Percentiles rank a stretch among this genome's conserved stretches.
These are phyloP conservation scores for Basipetospora sp. DNA, from an alignment of 2,329 filamentous ascomycete species.

Conservation along the genomic window DNA sequence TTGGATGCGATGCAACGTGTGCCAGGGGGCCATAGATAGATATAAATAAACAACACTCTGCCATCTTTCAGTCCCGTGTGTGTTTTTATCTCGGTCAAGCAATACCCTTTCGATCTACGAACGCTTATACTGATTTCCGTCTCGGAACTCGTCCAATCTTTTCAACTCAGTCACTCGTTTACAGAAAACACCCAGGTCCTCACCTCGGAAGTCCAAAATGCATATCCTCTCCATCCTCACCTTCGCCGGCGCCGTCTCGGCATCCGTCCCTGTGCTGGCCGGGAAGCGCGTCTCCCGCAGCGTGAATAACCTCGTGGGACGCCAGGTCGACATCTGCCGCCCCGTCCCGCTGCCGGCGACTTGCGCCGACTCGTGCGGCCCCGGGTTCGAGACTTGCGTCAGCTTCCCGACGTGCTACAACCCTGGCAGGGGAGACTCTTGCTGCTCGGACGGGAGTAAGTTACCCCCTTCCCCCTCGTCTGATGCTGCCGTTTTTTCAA, in stretches of 20 bases:
- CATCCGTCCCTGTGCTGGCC: background rate
- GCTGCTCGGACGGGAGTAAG: slow-evolving; percentile 7
- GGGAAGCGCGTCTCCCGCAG: background rate
- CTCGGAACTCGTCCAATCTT: too few species aligned
- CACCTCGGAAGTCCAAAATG: background rate
- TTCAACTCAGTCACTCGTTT: too few species aligned
- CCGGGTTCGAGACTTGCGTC: slow-evolving; percentile 3
- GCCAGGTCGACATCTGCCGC: background rate
- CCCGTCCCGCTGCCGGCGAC: slow-evolving; percentile 2
- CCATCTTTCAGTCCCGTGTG: too few species aligned
- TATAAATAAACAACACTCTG: too few species aligned
- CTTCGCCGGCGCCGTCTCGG: slow-evolving; percentile 1
- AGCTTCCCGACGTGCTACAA: slow-evolving; percentile 5
- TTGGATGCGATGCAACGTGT: too few species aligned
- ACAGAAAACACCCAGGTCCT: too few species aligned
- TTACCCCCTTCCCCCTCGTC: background rate
- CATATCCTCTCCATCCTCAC: background rate
- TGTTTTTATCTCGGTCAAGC: too few species aligned
- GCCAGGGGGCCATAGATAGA: too few species aligned
- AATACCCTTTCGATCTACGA: too few species aligned
- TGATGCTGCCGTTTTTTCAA: too few species aligned
- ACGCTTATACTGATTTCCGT: too few species aligned
- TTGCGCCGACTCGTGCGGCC: slow-evolving; percentile 7
- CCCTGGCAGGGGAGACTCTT: slow-evolving; percentile 3
- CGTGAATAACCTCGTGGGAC: background rate